These are phyloP conservation scores for Eleusine coracana DNA, from an alignment of 176 grass and related monocot species.

Conservation along the genomic window DNA sequence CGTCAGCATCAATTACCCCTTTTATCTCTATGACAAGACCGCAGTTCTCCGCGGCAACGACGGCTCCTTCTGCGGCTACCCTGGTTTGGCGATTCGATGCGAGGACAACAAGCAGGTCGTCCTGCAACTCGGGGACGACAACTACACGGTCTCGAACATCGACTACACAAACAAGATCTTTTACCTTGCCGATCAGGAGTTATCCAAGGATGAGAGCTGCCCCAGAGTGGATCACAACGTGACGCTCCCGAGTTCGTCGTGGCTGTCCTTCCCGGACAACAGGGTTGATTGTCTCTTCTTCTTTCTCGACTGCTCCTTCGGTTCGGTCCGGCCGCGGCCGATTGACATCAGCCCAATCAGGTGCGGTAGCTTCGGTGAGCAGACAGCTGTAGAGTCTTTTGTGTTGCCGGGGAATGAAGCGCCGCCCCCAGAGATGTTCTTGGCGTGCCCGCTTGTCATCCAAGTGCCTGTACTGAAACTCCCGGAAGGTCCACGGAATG, in stretches of 20 bases:
- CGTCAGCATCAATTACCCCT: conserved; percentile 34
- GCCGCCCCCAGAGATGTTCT: accelerated
- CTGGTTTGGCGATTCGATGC: conserved; percentile 5
- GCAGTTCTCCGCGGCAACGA: neutral
- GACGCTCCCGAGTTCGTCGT: neutral
- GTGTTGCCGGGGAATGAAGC: neutral
- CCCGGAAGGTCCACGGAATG: accelerated
- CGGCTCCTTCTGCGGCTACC: conserved; percentile 35
- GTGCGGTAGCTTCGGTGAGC: neutral
- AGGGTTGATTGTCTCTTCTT: neutral
- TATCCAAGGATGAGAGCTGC: neutral
- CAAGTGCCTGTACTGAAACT: neutral
- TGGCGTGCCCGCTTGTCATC: accelerated
- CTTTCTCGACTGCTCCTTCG: neutral
- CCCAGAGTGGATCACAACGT: conserved; percentile 6
- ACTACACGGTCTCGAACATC: conserved; percentile 1
- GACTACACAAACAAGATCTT: neutral
- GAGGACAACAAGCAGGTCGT: neutral
- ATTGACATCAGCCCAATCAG: accelerated
- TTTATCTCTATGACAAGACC: accelerated
- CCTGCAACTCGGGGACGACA: neutral
- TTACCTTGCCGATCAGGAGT: neutral
- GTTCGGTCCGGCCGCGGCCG: too few species aligned
- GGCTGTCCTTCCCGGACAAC: neutral
- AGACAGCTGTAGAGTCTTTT: neutral